Evolutionary conservation across 495 filamentous ascomycete species (phyloP).

Genomic region (Delitschia confertaspora): DNA sequence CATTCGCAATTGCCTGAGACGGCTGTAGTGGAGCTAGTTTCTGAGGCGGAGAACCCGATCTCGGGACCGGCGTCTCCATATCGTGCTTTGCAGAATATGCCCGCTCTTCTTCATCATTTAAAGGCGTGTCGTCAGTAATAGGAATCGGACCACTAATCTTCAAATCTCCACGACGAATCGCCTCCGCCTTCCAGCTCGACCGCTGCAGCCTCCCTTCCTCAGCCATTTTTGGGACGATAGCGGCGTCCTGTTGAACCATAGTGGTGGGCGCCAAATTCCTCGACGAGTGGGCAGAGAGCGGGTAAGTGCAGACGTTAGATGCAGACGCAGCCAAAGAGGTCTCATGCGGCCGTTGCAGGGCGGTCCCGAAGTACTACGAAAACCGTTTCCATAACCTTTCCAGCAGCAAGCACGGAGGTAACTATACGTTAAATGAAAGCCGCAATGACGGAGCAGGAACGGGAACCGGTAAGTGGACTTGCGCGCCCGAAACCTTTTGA

Average conservation of each 20-base stretch:
- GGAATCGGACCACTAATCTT: constrained; percentile 33
- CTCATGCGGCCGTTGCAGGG: constrained; percentile 11
- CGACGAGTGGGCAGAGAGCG: neutral
- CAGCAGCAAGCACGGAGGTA: constrained; percentile 3
- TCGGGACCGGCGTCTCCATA: neutral
- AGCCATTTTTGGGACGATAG: constrained; percentile 16
- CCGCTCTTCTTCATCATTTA: constrained; percentile 21
- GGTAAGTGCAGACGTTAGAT: constrained; percentile 3
- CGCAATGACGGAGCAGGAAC: neutral
- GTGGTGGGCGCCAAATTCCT: neutral
- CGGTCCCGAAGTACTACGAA: constrained; percentile 4
- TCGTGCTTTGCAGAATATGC: constrained; percentile 16
- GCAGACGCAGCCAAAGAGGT: neutral
- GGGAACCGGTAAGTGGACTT: neutral
- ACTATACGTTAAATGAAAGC: constrained; percentile 12
- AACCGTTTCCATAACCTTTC: constrained; percentile 12
- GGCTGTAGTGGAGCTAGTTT: constrained; percentile 1
- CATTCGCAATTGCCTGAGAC: neutral
- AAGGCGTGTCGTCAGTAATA: constrained; percentile 20
- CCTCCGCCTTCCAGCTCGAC: constrained; percentile 28
- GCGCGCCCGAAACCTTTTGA: constrained; percentile 2
- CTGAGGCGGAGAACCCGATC: neutral
- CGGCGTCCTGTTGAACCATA: constrained; percentile 23
- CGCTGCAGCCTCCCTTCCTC: constrained; percentile 14
- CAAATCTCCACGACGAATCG: constrained; percentile 31